Evolutionary conservation across 352 stramenopile species (phyloP).

Genomic region (Phytophthora pinifolia): DNA sequence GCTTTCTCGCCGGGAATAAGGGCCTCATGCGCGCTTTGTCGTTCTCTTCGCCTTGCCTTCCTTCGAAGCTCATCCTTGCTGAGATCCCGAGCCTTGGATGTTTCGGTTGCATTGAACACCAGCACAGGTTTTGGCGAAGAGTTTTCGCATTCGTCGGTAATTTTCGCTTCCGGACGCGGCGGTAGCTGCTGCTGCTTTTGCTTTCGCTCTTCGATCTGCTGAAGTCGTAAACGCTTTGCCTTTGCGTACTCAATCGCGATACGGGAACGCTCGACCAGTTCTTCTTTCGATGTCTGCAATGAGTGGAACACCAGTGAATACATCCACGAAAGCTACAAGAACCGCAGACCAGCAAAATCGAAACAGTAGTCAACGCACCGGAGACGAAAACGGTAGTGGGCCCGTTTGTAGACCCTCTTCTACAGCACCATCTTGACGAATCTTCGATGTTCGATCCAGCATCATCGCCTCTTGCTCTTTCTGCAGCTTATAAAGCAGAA

Average conservation of each 20-base stretch:
- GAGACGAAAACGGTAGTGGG: slow-evolving; percentile 20
- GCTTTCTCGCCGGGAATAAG: slow-evolving; percentile 51
- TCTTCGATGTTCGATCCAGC: slow-evolving; percentile 17
- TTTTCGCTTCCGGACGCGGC: slow-evolving; percentile 37
- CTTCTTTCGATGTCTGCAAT: slow-evolving; percentile 40
- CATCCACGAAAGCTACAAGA: neutral
- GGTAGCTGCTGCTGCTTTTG: slow-evolving; percentile 42
- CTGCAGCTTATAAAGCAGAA: slow-evolving; percentile 72
- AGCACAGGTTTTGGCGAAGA: slow-evolving; percentile 12
- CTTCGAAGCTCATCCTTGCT: slow-evolving; percentile 51
- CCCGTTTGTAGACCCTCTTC: slow-evolving; percentile 10
- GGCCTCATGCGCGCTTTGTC: slow-evolving; percentile 52
- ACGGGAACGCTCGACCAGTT: slow-evolving; percentile 49
- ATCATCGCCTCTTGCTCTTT: slow-evolving; percentile 66
- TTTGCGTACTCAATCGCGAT: slow-evolving; percentile 62
- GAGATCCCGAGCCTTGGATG: slow-evolving; percentile 47
- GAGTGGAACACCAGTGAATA: slow-evolving; percentile 1
- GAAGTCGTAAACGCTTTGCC: slow-evolving; percentile 45
- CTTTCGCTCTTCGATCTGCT: slow-evolving; percentile 40
- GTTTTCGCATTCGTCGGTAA: slow-evolving; percentile 7
- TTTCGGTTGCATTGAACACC: slow-evolving; percentile 49
- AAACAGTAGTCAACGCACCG: slow-evolving; percentile 21
- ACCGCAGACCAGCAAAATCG: neutral
- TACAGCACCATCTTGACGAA: slow-evolving; percentile 9
- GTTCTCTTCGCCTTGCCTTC: slow-evolving; percentile 35